Evolutionary conservation across 2,329 filamentous ascomycete species (phyloP).

Genomic region (Fragosphaeria purpurea): DNA sequence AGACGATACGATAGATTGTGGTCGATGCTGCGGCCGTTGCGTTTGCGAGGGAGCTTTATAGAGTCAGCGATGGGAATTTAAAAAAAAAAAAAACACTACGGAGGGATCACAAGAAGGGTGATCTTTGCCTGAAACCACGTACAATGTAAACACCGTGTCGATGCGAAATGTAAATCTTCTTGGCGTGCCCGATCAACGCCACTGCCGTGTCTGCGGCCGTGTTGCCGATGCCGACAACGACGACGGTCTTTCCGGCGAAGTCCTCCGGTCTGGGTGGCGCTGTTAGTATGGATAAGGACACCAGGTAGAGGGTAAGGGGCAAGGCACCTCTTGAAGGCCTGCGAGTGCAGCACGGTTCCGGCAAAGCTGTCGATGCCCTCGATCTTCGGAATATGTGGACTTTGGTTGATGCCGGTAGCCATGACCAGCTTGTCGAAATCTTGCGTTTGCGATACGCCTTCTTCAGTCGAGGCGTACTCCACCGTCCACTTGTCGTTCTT

Average conservation of each 20-base stretch:
- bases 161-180: slow-evolving; percentile 32
- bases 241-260: slow-evolving; percentile 31
- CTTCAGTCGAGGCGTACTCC: neutral
- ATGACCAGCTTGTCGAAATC: slow-evolving; percentile 10
- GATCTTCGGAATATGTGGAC: slow-evolving; percentile 4
- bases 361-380: slow-evolving; percentile 8
- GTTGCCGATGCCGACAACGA: slow-evolving; percentile 33
- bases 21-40: slow-evolving; percentile 25
- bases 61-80: too few species aligned
- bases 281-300: neutral
- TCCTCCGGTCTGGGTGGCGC: slow-evolving; percentile 16
- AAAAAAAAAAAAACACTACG: too few species aligned
- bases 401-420: slow-evolving; percentile 10
- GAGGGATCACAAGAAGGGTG: neutral
- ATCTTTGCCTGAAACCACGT: neutral
- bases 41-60: slow-evolving; percentile 19
- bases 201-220: slow-evolving; percentile 27
- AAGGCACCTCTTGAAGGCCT: slow-evolving; percentile 23
- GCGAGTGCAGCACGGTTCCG: slow-evolving; percentile 29
- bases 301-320: neutral
- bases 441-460: neutral
- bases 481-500: slow-evolving; percentile 7
- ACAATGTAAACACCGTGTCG: slow-evolving; percentile 23
- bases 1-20: slow-evolving; percentile 24
- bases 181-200: slow-evolving; percentile 23